Evolutionary conservation across 2,329 filamentous ascomycete genomes (phyloP), one percentile per base, ranked within the genome.

Genomic region (Ophiostoma tasmaniense): DNA sequence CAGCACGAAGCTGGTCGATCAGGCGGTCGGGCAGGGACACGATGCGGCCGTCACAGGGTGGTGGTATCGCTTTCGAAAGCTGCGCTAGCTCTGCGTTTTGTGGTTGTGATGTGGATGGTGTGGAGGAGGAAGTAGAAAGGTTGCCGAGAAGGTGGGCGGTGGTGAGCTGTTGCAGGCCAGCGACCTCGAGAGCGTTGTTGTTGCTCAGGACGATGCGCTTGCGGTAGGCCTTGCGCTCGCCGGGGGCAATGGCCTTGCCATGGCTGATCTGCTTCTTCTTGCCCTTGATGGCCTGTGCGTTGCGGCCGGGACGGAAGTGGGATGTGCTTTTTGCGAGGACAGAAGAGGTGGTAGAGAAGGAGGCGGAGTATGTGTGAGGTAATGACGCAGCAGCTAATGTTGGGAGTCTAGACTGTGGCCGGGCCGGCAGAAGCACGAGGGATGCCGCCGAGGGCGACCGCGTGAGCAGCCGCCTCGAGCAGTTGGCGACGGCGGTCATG

Each of bases 151-250:
- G 65, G 61, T 83, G 85, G 71, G 84, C 81, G 11, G 79, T 76
- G 14, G 79, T 83, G 68, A 96, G 76, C 66, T 89, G 84, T 70
- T 83, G 80, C 73, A 96, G 82, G 13, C 87, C 90, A 30, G 82
- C 76, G 8, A 98, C 90, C 70, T 89, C 87, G 50, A 97, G 81
- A 66, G 95, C 95, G 80, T 97, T 98, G 78, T 91, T 90, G 81
- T 98, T 99, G 82, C 90, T 94, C 71, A 99, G 87, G 70, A 96
- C 88, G 75, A 99, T 91, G 74, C 91, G 88, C 82, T 96, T 97
- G 73, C 93, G 89, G 76, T 91, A 83, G 35, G 91, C 91, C 80
- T 93, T 96, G 73, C 93, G 88, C 83, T 97, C 93, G 73, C 93
- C 94, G 2, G 87, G 83, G 14, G 82, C 82, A 25, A 90, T 90